Conservation (phyloP, 805 yeast genomes). For the Blastobotrys muscicola region DNA sequence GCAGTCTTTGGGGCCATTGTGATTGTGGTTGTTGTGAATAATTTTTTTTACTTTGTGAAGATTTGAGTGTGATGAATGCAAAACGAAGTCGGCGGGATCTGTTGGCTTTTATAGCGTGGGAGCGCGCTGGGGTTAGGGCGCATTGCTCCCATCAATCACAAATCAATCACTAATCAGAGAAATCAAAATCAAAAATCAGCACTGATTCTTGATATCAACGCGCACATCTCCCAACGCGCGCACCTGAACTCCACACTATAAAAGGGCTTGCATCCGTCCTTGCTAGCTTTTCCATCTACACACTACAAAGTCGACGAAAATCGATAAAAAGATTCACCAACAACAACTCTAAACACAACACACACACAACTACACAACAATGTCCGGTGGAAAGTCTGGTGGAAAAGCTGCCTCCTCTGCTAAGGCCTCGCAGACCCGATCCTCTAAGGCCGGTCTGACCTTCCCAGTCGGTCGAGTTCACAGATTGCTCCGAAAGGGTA, state of each 20-base stretch:
- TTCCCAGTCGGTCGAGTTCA: slow-evolving; percentile 99
- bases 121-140: not conserved
- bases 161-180: too few relatives aligned
- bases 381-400: slow-evolving; percentile 75
- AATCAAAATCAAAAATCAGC: too few relatives aligned
- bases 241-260: not conserved
- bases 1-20: slow-evolving; percentile 40
- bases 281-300: slow-evolving; percentile 12
- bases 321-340: slow-evolving; percentile 18
- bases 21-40: slow-evolving; percentile 13
- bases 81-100: slow-evolving; percentile 11
- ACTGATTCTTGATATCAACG: too few relatives aligned
- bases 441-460: slow-evolving; percentile 96
- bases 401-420: slow-evolving; percentile 93
- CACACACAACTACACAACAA: slow-evolving; percentile 26
- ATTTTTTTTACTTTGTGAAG: slow-evolving; percentile 21
- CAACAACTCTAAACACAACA: slow-evolving; percentile 3
- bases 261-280: not conserved
- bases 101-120: not conserved
- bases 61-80: slow-evolving; percentile 15
- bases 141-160: too few relatives aligned
- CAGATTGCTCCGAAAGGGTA: slow-evolving; percentile 92
- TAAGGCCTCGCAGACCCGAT: slow-evolving; percentile 95
- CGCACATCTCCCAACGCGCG: not conserved
- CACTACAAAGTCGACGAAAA: slow-evolving; percentile 3